Percentiles rank a stretch among this genome's conserved stretches.
These are phyloP conservation scores for Arabidopsis lyrata DNA, from an alignment of 441 rosid species.

Conservation along the genomic window DNA sequence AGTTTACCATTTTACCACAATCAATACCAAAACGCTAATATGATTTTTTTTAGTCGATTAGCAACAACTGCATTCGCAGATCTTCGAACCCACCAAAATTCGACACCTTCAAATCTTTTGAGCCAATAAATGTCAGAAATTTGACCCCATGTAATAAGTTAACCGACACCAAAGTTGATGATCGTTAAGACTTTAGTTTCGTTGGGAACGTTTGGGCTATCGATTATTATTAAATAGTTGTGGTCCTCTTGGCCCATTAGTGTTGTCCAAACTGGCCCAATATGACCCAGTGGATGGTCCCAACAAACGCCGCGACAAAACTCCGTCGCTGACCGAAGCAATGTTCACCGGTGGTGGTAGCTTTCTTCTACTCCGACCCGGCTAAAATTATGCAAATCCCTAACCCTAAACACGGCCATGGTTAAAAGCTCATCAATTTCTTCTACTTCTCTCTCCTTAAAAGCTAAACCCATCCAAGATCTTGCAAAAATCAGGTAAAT, in stretches of 20 bases:
- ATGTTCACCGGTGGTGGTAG: constrained; percentile 39
- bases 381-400: constrained; percentile 31
- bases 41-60: no score
- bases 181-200: no score
- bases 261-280: constrained; percentile 8
- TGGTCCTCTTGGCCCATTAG: constrained; percentile 1
- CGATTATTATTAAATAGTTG: no score
- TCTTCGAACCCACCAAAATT: no score
- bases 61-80: no score
- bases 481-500: background rate
- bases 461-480: constrained; percentile 21
- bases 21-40: no score
- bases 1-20: no score
- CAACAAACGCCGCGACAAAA: constrained; percentile 43
- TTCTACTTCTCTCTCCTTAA: background rate
- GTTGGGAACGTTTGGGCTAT: no score
- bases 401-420: constrained; percentile 33
- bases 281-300: background rate
- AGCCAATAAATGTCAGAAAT: no score
- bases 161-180: no score
- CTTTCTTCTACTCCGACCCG: constrained; percentile 33
- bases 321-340: constrained; percentile 34
- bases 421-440: constrained; percentile 16
- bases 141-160: no score
- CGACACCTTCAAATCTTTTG: no score